Evolutionary conservation across 2,329 filamentous ascomycete species (phyloP).

Genomic region (Penicillium psychrosexuale): DNA sequence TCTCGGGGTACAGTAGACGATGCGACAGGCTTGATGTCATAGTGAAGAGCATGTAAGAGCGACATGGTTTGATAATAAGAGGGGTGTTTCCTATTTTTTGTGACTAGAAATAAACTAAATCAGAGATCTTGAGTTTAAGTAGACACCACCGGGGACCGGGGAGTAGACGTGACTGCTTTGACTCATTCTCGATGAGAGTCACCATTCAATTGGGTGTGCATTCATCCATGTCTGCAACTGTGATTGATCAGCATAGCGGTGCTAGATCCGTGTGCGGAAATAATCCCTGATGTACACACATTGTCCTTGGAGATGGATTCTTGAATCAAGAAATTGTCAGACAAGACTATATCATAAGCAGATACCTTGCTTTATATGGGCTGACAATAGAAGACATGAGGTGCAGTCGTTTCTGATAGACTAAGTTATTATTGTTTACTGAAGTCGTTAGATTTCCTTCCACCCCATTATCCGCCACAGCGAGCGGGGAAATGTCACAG

Average conservation of each 20-base stretch:
- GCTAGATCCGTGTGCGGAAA: background rate
- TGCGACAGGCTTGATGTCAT: background rate
- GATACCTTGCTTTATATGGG: too few species aligned
- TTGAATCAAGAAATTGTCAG: too few species aligned
- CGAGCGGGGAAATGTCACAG: too few species aligned
- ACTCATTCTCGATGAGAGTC: background rate
- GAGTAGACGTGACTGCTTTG: background rate
- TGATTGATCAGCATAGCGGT: constrained; percentile 3
- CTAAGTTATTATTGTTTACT: too few species aligned
- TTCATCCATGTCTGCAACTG: background rate
- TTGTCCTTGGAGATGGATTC: too few species aligned
- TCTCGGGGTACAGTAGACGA: background rate
- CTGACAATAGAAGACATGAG: too few species aligned
- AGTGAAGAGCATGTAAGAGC: background rate
- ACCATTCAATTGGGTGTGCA: background rate
- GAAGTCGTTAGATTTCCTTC: too few species aligned
- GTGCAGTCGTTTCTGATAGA: too few species aligned
- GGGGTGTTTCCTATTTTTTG: background rate
- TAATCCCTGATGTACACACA: background rate
- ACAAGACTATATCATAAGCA: too few species aligned
- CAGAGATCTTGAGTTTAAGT: background rate
- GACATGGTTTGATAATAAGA: background rate
- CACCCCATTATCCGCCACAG: too few species aligned
- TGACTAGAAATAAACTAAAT: background rate
- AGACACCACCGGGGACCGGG: background rate